phyloP scores from a whole-genome alignment of 768 basidiomycete species.

The Mycena floridula region DNA sequence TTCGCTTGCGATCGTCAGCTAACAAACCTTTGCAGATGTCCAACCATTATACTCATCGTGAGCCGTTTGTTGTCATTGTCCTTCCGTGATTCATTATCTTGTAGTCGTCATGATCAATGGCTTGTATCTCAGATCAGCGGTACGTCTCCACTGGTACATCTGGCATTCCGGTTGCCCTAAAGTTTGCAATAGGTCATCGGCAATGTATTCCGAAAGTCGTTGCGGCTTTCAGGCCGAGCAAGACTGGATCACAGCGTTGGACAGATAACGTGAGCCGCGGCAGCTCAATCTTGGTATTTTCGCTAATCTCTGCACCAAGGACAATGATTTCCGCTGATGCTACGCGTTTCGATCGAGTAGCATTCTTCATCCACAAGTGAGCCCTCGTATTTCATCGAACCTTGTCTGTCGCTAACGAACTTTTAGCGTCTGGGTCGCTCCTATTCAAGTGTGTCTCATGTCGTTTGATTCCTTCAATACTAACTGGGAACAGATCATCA shows the following conservation, averaged over 20 bases:
- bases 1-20: not conserved
- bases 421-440: conserved; percentile 50
- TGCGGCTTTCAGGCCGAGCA: conserved; percentile 42
- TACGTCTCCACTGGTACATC: conserved; percentile 20
- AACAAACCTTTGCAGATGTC: conserved; percentile 1
- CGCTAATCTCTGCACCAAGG: no score
- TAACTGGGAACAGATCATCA: conserved; percentile 31
- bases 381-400: no score
- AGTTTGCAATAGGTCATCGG: conserved; percentile 20
- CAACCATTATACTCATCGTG: conserved; percentile 41
- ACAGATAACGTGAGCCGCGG: no score
- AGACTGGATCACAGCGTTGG: conserved; percentile 38
- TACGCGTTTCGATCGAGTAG: conserved; percentile 31
- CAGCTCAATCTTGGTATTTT: no score
- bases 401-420: not conserved
- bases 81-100: not conserved
- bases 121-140: conserved; percentile 39
- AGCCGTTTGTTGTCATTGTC: conserved; percentile 2
- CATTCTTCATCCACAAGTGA: conserved; percentile 30
- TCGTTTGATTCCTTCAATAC: not conserved
- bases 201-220: conserved; percentile 40
- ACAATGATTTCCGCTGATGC: conserved; percentile 46
- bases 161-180: not conserved
- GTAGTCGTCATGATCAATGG: conserved; percentile 42
- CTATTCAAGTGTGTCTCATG: conserved; percentile 37